Conservation (phyloP, 176 grass and related monocot genomes). For the Eleusine indica region DNA sequence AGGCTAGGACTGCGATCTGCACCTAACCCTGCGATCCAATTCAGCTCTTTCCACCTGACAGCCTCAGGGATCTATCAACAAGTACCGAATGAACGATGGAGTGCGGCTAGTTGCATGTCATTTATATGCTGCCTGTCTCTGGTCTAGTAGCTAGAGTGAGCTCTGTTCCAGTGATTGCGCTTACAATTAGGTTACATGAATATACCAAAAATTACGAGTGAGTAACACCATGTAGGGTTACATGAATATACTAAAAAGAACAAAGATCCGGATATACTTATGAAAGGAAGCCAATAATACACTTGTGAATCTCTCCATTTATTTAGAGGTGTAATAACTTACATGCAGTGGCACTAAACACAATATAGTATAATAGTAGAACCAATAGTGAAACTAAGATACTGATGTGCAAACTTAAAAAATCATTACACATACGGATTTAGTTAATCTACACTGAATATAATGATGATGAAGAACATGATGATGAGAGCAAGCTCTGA, state of each 20-base stretch:
- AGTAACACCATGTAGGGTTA: background rate
- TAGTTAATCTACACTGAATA: slow-evolving; percentile 2
- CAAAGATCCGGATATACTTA: background rate
- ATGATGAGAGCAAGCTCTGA: background rate
- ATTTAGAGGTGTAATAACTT: slow-evolving; percentile 10
- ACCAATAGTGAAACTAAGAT: background rate
- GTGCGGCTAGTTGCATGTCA: background rate
- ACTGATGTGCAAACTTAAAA: background rate
- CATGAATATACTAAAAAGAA: background rate
- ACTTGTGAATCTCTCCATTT: background rate
- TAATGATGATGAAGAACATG: background rate
- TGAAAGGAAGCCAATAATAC: background rate
- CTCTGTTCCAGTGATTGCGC: background rate
- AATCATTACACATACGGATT: background rate
- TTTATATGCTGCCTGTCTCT: background rate
- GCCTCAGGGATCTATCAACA: background rate
- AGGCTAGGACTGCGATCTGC: slow-evolving; percentile 27
- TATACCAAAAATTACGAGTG: background rate
- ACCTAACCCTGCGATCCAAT: slow-evolving; percentile 28
- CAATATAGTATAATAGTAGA: background rate
- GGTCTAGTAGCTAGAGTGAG: background rate
- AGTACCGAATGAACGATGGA: background rate
- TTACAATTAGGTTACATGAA: background rate
- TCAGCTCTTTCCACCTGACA: slow-evolving; percentile 27
- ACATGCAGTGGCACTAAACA: background rate